These are phyloP conservation scores for Takakia lepidozioides DNA, from an alignment of 225 moss, liverwort and hornwort species.

Conservation along the genomic window DNA sequence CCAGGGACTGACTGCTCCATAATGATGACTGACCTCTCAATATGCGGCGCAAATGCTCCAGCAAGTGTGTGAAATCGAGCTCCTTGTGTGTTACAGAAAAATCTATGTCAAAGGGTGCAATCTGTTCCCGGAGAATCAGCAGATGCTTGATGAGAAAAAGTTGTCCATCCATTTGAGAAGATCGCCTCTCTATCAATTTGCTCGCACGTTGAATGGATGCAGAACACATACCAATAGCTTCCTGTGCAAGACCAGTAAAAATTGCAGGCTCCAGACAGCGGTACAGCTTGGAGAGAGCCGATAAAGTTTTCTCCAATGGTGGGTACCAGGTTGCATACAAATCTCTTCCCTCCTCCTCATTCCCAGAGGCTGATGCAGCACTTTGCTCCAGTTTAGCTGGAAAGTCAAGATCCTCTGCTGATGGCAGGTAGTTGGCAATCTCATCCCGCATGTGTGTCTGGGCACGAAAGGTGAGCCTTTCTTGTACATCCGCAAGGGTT, in stretches of 20 bases:
- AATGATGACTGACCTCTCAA: slow-evolving; percentile 39
- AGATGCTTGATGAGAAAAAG: slow-evolving; percentile 47
- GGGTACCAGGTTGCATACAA: slow-evolving; percentile 37
- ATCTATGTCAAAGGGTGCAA: slow-evolving; percentile 51
- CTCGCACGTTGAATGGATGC: slow-evolving; percentile 41
- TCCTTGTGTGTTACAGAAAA: slow-evolving; percentile 52
- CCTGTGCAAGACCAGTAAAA: slow-evolving; percentile 53
- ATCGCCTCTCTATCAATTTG: slow-evolving; percentile 30
- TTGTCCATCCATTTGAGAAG: slow-evolving; percentile 50
- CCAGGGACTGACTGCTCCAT: slow-evolving; percentile 28
- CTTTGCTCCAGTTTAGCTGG: slow-evolving; percentile 31
- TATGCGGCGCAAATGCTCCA: slow-evolving; percentile 43
- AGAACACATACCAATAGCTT: slow-evolving; percentile 42
- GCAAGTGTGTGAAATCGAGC: slow-evolving; percentile 52
- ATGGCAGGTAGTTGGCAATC: slow-evolving; percentile 43
- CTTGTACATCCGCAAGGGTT: slow-evolving; percentile 52
- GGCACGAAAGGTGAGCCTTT: slow-evolving; percentile 47
- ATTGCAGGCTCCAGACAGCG: slow-evolving; percentile 50
- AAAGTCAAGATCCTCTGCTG: slow-evolving; percentile 37
- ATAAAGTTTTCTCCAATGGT: slow-evolving; percentile 47
- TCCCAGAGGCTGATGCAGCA: slow-evolving; percentile 2
- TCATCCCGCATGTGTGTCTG: slow-evolving; percentile 59
- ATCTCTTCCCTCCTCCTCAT: slow-evolving; percentile 17
- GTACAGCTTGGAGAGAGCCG: slow-evolving; percentile 45
- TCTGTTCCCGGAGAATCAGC: slow-evolving; percentile 52